Evolutionary conservation across 495 filamentous ascomycete genomes (phyloP).

Genomic region (Aspergillus carlsbadensis): DNA sequence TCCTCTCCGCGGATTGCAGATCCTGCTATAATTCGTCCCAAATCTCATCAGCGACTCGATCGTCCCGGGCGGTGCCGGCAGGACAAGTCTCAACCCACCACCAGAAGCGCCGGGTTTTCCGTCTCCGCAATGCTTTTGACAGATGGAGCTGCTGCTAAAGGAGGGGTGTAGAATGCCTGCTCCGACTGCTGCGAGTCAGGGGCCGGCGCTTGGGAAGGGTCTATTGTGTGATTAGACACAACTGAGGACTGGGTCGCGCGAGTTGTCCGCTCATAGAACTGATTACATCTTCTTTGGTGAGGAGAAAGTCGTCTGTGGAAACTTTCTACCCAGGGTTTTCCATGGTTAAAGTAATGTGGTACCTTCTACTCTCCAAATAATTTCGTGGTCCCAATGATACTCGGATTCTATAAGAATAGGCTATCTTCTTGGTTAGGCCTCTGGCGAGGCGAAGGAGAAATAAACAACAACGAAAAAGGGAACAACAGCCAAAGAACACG

Average conservation of each 20-base stretch:
- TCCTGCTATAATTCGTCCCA: slow-evolving; percentile 60
- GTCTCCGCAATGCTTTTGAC: neutral
- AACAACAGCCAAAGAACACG: no score
- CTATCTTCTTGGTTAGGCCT: no score
- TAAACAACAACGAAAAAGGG: no score
- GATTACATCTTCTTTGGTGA: neutral
- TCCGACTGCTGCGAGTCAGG: neutral
- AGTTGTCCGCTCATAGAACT: slow-evolving; percentile 36
- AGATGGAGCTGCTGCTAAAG: neutral
- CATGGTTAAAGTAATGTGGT: no score
- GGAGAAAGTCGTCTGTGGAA: neutral
- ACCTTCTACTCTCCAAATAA: no score
- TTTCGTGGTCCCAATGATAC: no score
- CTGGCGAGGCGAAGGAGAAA: no score
- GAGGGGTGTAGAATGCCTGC: neutral
- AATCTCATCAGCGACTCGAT: slow-evolving; percentile 57
- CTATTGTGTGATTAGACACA: neutral
- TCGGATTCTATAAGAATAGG: no score
- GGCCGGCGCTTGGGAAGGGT: neutral
- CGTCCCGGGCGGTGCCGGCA: slow-evolving; percentile 39
- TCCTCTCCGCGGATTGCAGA: slow-evolving; percentile 30
- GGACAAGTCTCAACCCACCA: neutral
- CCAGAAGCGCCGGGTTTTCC: slow-evolving; percentile 5
- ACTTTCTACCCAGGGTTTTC: no score
- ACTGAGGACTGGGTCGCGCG: neutral